These are phyloP conservation scores for Hibiscus trionum DNA, from an alignment of 345 rosid genomes.

Conservation along the genomic window DNA sequence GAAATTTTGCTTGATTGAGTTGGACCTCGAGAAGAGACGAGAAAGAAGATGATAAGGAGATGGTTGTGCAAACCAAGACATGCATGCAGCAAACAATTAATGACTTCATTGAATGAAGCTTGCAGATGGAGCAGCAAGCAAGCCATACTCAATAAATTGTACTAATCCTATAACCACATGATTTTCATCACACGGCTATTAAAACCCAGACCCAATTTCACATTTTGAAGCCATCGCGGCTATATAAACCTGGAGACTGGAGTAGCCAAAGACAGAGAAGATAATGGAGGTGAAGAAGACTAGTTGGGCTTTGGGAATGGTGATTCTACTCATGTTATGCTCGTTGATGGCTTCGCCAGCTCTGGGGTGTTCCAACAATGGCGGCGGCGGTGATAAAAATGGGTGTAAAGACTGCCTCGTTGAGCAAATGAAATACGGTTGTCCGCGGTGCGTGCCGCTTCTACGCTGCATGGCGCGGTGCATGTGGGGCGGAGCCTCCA, in stretches of 20 bases:
- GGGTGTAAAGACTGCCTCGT: constrained; percentile 49
- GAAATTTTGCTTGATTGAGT: not conserved
- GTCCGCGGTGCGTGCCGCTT: constrained; percentile 52
- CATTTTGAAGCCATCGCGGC: not conserved
- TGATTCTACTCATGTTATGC: constrained; percentile 12
- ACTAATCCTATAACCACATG: not conserved
- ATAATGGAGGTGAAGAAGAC: not conserved
- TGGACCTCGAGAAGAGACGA: not conserved
- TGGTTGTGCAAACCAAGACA: constrained; percentile 22
- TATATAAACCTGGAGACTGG: not conserved
- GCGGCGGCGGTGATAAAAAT: not conserved
- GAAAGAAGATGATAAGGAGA: not conserved
- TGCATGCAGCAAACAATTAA: not conserved
- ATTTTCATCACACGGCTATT: not conserved
- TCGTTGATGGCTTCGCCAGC: constrained; percentile 14
- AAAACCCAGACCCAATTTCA: too few relatives aligned
- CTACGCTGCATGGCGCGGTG: constrained; percentile 75
- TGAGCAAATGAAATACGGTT: constrained; percentile 40
- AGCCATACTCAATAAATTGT: not conserved
- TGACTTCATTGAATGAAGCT: constrained; percentile 8
- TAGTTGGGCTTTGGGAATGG: not conserved
- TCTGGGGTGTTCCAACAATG: constrained; percentile 10
- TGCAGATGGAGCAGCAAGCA: not conserved
- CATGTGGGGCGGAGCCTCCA: constrained; percentile 60
- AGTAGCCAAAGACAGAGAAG: too few relatives aligned